Base-by-base conservation (phyloP, 305 asterid species). In the Ilex paraguariensis region DNA sequence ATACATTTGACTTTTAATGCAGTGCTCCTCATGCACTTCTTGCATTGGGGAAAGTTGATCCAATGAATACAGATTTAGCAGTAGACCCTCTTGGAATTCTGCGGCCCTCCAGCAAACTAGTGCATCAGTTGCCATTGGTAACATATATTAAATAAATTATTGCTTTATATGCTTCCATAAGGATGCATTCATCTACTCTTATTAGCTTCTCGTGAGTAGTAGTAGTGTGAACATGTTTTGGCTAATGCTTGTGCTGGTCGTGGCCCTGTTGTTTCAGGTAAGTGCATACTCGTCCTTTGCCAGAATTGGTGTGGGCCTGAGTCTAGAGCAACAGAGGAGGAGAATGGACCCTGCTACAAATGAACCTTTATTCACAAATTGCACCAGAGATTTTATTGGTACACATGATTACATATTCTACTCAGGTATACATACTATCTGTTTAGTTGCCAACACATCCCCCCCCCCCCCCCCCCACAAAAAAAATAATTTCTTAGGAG, bases 11-110 rank as follows among this genome's bases (percentile, higher is more conserved):
- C 3, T 13, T 11, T n/a, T 49, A 49, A 11, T 79, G 69, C 85
- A 93, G 99, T 81, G 96, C 97, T 69, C 95, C 97, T 58, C 99
- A 90, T 77, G 70, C 93, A 39, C 97, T 93, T 64, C 96, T 93
- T 76, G 97, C 95, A 57, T 75, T 90, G 95, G 97, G 99, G 36
- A 90, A 88, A 78, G 95, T 93, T 56, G 97, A 93, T 78, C 95
- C 83, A 56, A 76, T 74, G 78, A 95, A 90, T 77, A 87, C 84
- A 51, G 97, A 90, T 78, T 78, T 90, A 59, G 74, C 78, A 17
- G 71, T 79, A 31, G 99, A 93, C 69, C 97, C 97, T 76, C 85
- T 90, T 61, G 87, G 91, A 60, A 84, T 93, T 72, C 81, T 87
- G 65, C 95, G 87, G 28, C 96, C 96, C 66, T 55, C 72, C 51